Conservation (phyloP, 176 grass and related monocot species). For the Avena insularis region DNA sequence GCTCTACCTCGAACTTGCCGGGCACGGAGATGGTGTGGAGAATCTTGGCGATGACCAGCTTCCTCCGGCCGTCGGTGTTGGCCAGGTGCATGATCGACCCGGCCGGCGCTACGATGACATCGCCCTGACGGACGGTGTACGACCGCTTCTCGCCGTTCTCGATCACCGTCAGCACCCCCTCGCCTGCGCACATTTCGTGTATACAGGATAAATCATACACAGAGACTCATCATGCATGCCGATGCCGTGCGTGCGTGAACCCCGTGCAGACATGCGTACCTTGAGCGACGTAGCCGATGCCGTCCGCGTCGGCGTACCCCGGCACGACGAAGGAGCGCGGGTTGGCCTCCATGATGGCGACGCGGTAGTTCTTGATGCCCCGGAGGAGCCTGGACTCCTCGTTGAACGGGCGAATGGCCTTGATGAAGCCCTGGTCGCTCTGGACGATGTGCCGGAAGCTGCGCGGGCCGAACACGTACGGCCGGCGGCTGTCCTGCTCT, state of each 20-base stretch:
- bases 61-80: slow-evolving; percentile 73
- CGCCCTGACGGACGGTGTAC: slow-evolving; percentile 56
- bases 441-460: slow-evolving; percentile 44
- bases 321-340: slow-evolving; percentile 73
- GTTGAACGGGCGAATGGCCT: slow-evolving; percentile 57
- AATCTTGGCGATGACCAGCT: slow-evolving; percentile 67
- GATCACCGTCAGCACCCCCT: slow-evolving; percentile 54
- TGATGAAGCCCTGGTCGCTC: slow-evolving; percentile 61
- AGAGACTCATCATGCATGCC: too few relatives aligned
- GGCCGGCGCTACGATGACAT: slow-evolving; percentile 59
- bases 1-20: slow-evolving; percentile 54
- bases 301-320: slow-evolving; percentile 62
- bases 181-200: slow-evolving; percentile 34
- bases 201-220: not conserved
- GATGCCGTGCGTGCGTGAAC: not conserved
- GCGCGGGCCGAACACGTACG: slow-evolving; percentile 65
- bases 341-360: slow-evolving; percentile 59
- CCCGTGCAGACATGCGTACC: slow-evolving; percentile 35
- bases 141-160: slow-evolving; percentile 60
- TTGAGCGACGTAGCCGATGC: slow-evolving; percentile 63
- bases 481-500: not conserved
- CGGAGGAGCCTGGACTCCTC: slow-evolving; percentile 61
- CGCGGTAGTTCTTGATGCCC: slow-evolving; percentile 74
- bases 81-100: slow-evolving; percentile 62
- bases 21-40: slow-evolving; percentile 64